phyloP scores from a whole-genome alignment of 352 stramenopile genomes.

The Phytopythium chamaehyphon region DNA sequence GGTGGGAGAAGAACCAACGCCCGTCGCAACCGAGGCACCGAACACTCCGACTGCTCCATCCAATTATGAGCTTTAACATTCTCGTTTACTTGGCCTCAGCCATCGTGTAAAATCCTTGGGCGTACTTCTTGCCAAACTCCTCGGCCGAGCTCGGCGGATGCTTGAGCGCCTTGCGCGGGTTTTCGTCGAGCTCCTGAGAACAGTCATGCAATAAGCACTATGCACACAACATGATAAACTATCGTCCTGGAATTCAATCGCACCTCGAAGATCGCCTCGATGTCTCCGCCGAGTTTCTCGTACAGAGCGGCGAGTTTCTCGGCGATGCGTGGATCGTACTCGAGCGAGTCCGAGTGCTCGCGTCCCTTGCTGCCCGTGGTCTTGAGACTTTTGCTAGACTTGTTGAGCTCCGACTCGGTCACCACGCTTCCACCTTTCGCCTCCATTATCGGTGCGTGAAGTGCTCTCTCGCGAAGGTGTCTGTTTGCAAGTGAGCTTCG shows the following conservation, averaged over 20 bases:
- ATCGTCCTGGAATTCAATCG: background rate
- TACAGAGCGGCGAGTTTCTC: slow-evolving; percentile 52
- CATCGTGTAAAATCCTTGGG: slow-evolving; percentile 82
- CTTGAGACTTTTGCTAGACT: slow-evolving; percentile 60
- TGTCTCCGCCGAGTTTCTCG: slow-evolving; percentile 56
- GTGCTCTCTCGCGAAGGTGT: background rate
- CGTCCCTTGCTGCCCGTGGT: slow-evolving; percentile 40
- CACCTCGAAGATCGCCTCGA: slow-evolving; percentile 67
- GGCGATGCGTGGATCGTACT: slow-evolving; percentile 56
- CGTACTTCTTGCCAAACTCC: slow-evolving; percentile 79
- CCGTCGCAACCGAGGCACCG: background rate
- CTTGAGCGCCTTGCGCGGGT: slow-evolving; percentile 73
- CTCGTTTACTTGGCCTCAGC: slow-evolving; percentile 60
- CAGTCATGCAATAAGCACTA: background rate
- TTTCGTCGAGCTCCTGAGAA: slow-evolving; percentile 76
- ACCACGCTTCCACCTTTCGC: slow-evolving; percentile 36
- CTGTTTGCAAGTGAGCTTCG: background rate
- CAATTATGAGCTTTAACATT: background rate
- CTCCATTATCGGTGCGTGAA: slow-evolving; percentile 58
- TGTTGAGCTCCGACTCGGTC: slow-evolving; percentile 54
- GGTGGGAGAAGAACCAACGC: background rate
- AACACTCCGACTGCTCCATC: no score
- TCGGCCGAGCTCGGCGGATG: slow-evolving; percentile 48
- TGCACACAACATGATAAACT: background rate
- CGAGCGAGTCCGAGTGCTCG: slow-evolving; percentile 68